Conservation (phyloP, 2,329 filamentous ascomycete species). For the Laburnicola sp. region DNA sequence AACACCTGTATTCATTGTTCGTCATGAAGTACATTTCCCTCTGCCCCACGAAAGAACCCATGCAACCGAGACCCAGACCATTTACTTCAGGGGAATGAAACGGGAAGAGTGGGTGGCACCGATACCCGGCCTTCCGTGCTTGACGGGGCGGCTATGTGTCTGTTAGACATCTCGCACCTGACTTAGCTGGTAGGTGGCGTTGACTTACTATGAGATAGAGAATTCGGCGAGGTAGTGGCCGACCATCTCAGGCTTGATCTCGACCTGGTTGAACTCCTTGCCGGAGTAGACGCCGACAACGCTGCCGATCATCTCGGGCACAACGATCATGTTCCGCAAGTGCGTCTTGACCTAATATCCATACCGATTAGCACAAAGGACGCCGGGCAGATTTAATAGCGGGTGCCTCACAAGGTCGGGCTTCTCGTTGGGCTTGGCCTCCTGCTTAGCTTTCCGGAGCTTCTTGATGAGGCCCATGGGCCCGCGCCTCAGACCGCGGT, state of each 20-base stretch:
- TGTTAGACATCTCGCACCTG: conserved; percentile 45
- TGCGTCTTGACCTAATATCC: conserved; percentile 77
- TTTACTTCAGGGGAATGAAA: conserved; percentile 99
- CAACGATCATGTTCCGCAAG: conserved; percentile 99
- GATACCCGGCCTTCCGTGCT: conserved; percentile 99
- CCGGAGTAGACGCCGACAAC: conserved; percentile 99
- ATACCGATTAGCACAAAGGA: too few relatives aligned
- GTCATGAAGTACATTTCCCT: conserved; percentile 47
- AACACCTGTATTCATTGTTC: conserved; percentile 45
- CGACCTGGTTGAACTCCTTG: conserved; percentile 99
- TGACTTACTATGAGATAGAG: conserved; percentile 97
- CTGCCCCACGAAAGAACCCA: conserved; percentile 42
- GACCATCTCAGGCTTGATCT: conserved; percentile 99
- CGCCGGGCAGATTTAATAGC: too few relatives aligned
- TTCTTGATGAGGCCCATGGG: conserved; percentile 99
- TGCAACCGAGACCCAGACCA: conserved; percentile 45
- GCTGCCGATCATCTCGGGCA: conserved; percentile 99
- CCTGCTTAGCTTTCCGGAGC: conserved; percentile 81
- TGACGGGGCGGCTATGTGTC: conserved; percentile 86
- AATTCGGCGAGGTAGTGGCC: conserved; percentile 99
- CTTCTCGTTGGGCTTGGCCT: conserved; percentile 87
- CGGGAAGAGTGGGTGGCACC: conserved; percentile 99
- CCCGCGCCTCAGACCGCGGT: conserved; percentile 99
- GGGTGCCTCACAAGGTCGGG: conserved; percentile 69
- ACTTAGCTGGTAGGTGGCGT: background rate